Evolutionary conservation across 2,329 filamentous ascomycete genomes (phyloP).

Genomic region (Ophiocordyceps robertsii): DNA sequence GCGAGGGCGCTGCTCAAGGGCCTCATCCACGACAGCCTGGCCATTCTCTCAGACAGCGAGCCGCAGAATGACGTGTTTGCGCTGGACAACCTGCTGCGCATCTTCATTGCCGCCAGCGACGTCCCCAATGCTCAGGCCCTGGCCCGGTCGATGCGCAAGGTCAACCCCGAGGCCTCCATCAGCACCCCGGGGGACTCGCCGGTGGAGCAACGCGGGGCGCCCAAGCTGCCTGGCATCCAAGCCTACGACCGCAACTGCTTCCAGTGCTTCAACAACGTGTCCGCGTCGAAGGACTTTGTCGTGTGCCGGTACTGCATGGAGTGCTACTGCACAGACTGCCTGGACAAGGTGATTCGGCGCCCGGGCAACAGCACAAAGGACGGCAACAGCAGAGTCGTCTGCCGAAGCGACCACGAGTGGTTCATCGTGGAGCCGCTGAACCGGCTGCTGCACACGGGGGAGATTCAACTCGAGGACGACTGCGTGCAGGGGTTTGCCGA

Average conservation of each 20-base stretch:
- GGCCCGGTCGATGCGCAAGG: constrained; percentile 24
- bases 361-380: constrained; percentile 17
- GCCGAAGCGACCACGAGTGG: constrained; percentile 24
- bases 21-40: constrained; percentile 23
- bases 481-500: constrained; percentile 17
- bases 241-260: constrained; percentile 20
- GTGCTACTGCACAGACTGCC: constrained; percentile 21
- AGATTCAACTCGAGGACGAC: constrained; percentile 21
- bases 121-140: constrained; percentile 21
- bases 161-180: constrained; percentile 15
- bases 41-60: constrained; percentile 25
- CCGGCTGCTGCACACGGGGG: constrained; percentile 20
- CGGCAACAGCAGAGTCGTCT: constrained; percentile 15
- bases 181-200: constrained; percentile 15
- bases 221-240: constrained; percentile 23
- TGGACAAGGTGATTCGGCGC: constrained; percentile 14
- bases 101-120: constrained; percentile 24
- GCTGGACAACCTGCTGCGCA: constrained; percentile 25
- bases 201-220: constrained; percentile 14
- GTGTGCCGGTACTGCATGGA: constrained; percentile 26
- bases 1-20: constrained; percentile 15
- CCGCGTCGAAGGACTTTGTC: constrained; percentile 15
- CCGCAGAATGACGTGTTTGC: constrained; percentile 27
- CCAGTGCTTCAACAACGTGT: constrained; percentile 23
- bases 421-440: constrained; percentile 22